Evolutionary conservation across 2,329 filamentous ascomycete genomes (phyloP).

Genomic region (Huntiella omanensis): DNA sequence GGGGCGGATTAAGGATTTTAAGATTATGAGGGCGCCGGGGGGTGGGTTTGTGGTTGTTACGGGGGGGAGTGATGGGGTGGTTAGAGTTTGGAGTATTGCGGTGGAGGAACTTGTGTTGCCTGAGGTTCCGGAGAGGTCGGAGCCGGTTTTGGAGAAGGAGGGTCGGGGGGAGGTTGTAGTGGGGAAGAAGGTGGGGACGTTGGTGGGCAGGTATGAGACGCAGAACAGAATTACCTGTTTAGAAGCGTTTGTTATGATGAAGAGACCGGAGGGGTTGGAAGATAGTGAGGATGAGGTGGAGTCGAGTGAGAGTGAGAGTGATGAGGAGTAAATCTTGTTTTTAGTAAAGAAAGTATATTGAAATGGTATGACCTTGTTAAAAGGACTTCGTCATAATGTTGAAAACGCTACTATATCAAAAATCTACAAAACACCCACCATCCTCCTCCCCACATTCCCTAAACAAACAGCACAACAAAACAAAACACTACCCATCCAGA

Average conservation of each 20-base stretch:
- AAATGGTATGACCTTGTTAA: no score
- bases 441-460: slow-evolving; percentile 74
- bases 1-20: slow-evolving; percentile 77
- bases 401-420: neutral
- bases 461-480: slow-evolving; percentile 94
- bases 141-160: slow-evolving; percentile 15
- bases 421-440: slow-evolving; percentile 26
- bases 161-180: slow-evolving; percentile 10
- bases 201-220: slow-evolving; percentile 67
- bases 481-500: slow-evolving; percentile 83
- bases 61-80: slow-evolving; percentile 66
- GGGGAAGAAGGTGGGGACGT: slow-evolving; percentile 30
- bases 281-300: slow-evolving; percentile 28
- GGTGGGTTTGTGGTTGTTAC: slow-evolving; percentile 41
- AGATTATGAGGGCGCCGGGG: slow-evolving; percentile 32
- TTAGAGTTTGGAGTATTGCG: slow-evolving; percentile 56
- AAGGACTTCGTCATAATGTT: no score
- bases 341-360: no score
- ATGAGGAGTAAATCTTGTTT: slow-evolving; percentile 15
- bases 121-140: slow-evolving; percentile 15
- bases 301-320: slow-evolving; percentile 21
- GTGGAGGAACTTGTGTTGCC: slow-evolving; percentile 16
- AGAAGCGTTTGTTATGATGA: slow-evolving; percentile 68
- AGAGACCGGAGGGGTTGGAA: slow-evolving; percentile 40
- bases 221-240: slow-evolving; percentile 80